Evolutionary conservation across 2,329 filamentous ascomycete genomes (phyloP).

Genomic region (Nannizzia gypsea): DNA sequence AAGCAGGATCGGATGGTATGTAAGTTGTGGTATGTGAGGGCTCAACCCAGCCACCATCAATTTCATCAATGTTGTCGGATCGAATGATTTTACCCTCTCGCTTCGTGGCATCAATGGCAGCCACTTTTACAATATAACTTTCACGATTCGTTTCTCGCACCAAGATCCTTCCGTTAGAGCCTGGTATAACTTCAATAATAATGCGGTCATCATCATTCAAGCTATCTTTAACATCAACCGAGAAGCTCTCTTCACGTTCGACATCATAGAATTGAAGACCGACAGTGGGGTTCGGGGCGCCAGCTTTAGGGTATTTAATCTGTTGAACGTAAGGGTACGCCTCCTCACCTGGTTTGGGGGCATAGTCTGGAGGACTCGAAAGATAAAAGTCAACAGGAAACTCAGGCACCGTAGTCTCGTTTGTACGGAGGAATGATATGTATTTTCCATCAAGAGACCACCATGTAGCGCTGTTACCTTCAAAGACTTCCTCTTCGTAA

Average conservation of each 20-base stretch:
- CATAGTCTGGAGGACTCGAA: constrained; percentile 65
- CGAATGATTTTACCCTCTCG: constrained; percentile 69
- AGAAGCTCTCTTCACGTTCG: constrained; percentile 62
- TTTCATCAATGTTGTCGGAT: constrained; percentile 61
- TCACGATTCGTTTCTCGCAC: constrained; percentile 90
- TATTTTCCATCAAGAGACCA: constrained; percentile 87
- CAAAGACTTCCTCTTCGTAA: constrained; percentile 77
- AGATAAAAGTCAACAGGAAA: constrained; percentile 92
- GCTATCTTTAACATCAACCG: constrained; percentile 62
- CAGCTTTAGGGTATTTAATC: constrained; percentile 97
- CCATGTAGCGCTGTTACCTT: constrained; percentile 75
- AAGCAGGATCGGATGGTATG: constrained; percentile 68
- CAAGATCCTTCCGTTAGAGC: constrained; percentile 63
- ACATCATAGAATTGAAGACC: constrained; percentile 83
- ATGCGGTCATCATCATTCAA: constrained; percentile 73
- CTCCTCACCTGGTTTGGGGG: constrained; percentile 60
- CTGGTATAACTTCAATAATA: constrained; percentile 90
- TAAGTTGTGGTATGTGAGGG: constrained; percentile 76
- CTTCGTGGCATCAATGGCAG: constrained; percentile 65
- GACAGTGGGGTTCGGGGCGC: constrained; percentile 83
- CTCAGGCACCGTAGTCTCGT: constrained; percentile 82
- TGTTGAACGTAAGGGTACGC: constrained; percentile 78
- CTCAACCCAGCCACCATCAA: constrained; percentile 98
- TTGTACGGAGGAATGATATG: constrained; percentile 82
- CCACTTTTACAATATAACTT: constrained; percentile 78